Evolutionary conservation across 495 filamentous ascomycete genomes (phyloP).

Genomic region (Aspergillus avenaceus): DNA sequence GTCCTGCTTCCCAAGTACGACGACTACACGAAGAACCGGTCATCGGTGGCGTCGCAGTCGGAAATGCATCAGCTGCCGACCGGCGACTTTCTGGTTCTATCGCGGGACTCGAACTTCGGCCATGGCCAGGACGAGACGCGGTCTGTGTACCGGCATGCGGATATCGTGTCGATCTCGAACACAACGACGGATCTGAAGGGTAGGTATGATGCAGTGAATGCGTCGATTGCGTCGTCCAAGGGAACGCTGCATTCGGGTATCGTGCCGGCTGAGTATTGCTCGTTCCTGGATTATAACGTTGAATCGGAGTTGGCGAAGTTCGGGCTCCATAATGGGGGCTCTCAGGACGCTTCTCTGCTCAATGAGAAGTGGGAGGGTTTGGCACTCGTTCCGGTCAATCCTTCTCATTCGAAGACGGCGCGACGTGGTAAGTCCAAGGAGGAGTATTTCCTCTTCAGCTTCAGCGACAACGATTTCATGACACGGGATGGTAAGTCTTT

Average conservation of each 20-base stretch:
- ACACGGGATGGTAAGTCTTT: constrained; percentile 69
- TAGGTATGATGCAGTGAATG: constrained; percentile 48
- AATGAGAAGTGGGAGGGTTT: constrained; percentile 86
- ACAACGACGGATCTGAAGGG: constrained; percentile 64
- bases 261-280: constrained; percentile 60
- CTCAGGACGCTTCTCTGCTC: constrained; percentile 49
- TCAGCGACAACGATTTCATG: constrained; percentile 79
- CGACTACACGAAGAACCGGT: constrained; percentile 32
- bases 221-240: constrained; percentile 46
- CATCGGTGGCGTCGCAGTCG: constrained; percentile 61
- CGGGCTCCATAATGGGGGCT: constrained; percentile 64
- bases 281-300: constrained; percentile 71
- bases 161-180: constrained; percentile 62
- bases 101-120: constrained; percentile 62
- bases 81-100: constrained; percentile 63
- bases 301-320: constrained; percentile 65
- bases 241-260: constrained; percentile 56
- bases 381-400: constrained; percentile 59
- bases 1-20: constrained; percentile 61
- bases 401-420: constrained; percentile 16
- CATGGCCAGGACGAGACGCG: constrained; percentile 48
- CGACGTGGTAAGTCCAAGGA: constrained; percentile 29
- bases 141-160: constrained; percentile 67
- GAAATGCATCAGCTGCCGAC: constrained; percentile 66
- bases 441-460: constrained; percentile 66